Base-by-base conservation (phyloP, 140 eudicot species). In the Cichorium intybus region DNA sequence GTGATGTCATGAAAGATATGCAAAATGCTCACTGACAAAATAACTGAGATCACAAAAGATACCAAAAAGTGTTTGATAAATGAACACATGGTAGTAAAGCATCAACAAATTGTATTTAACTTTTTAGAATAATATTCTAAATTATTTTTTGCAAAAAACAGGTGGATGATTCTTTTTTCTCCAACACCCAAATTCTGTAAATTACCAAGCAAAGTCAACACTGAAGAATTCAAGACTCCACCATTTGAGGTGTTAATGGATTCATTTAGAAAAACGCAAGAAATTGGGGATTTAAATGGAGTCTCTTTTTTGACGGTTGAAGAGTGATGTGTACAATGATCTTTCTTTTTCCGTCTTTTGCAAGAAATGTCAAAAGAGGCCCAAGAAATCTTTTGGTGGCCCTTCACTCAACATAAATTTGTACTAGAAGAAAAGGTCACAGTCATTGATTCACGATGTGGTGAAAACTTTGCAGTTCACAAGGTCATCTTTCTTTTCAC, bases 391-490 rank as follows among this genome's bases (percentile, higher is more conserved):
- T n/a, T n/a, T n/a, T n/a, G n/a, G n/a, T n/a, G n/a, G n/a, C n/a
- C n/a, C n/a, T n/a, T n/a, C n/a, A n/a, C n/a, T n/a, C n/a, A n/a
- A n/a, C n/a, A n/a, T n/a, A n/a, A n/a, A n/a, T n/a, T n/a, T n/a
- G n/a, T n/a, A n/a, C n/a, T n/a, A n/a, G n/a, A n/a, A n/a, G n/a
- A n/a, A n/a, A n/a, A n/a, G n/a, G n/a, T n/a, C n/a, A n/a, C n/a
- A n/a, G n/a, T n/a, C n/a, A n/a, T n/a, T n/a, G n/a, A n/a, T n/a
- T n/a, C n/a, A n/a, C 97, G 99, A 11, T 89, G 88, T 34, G 97
- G 97, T 49, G 99, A 89, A 75, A 86, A 84, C 66, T 89, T 94
- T 75, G 78, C 95, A 5, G 90, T 94, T 66, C 90, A 86, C 86
- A 89, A 94, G 97, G 99, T 94, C 23, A n/a, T 57, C 16, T 67